Evolutionary conservation across 2,329 filamentous ascomycete genomes (phyloP), one percentile per base, ranked within the genome.

Genomic region (Hypoxylon sp.): DNA sequence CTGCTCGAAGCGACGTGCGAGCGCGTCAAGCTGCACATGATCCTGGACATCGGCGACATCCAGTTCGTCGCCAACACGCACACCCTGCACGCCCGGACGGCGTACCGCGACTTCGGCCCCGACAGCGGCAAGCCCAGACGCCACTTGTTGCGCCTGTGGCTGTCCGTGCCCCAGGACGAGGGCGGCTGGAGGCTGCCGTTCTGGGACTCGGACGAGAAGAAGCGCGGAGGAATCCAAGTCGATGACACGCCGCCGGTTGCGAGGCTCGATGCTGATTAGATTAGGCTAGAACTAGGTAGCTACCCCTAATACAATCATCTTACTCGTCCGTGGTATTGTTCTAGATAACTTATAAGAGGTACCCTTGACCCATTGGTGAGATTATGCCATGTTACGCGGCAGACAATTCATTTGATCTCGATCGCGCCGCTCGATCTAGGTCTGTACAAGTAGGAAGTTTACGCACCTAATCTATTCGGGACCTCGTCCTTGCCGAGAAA

Each of bases 171-270:
- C 0, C 91, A 95, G 80, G 84, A 80, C 21, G 93, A 97, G 79
- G 94, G 93, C 2, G 94, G 94, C 0, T 97, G 93, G 93, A 89
- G 87, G 56, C 79, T 97, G 79, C 93, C 93, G 0, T 95, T 94
- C 81, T 90, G 89, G 73, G 94, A 97, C 79, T 91, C 87, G 61
- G 83, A 87, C 61, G 91, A 96, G 85, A 93, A 92, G 87, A 97
- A 97, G 87, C 86, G 94, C 17, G 93, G 93, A 6, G 94, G 93
- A 0, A 93, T 97, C 71, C 94, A 97, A 82, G 93, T 97, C 2
- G 88, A 97, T 79, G 88, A 97, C 78, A 92, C 86, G 25, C 83
- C 91, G 7, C 93, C 93, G 1, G 87, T 90, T 55, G 92, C 91
- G 45, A 90, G 91, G 9, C 81, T 94, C 52, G 92, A 95, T 82